Conservation (phyloP, 169 alveolate species). For the Eimeria acervulina region DNA sequence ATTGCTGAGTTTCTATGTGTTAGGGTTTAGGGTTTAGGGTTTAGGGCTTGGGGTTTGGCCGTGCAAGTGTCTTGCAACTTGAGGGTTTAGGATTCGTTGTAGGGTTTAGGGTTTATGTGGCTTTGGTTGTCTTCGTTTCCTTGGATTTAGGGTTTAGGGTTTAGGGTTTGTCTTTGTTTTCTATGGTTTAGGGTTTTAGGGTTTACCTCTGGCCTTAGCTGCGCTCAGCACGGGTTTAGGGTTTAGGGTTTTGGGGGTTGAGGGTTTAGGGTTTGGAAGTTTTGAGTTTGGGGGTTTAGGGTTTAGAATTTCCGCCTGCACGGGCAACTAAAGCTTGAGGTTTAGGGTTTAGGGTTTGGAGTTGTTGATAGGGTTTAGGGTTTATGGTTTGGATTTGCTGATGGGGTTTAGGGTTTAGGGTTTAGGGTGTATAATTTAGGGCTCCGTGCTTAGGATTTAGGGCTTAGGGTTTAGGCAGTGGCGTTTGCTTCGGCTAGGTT, state of each 20-base stretch:
- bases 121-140: too few relatives aligned
- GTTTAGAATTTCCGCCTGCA: background rate
- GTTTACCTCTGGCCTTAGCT: too few relatives aligned
- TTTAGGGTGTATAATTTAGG: background rate
- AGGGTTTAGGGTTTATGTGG: constrained; percentile 32
- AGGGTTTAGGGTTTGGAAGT: constrained; percentile 12
- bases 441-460: too few relatives aligned
- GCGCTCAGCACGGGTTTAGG: too few relatives aligned
- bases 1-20: background rate
- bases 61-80: too few relatives aligned
- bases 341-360: background rate
- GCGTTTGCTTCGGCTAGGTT: too few relatives aligned
- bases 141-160: background rate
- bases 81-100: background rate
- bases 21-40: constrained; percentile 16
- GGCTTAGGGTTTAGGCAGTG: too few relatives aligned
- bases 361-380: background rate
- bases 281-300: constrained; percentile 1
- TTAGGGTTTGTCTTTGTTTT: background rate
- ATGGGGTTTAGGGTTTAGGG: background rate
- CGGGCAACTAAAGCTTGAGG: too few relatives aligned
- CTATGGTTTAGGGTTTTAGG: background rate
- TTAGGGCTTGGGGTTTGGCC: background rate
- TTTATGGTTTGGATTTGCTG: background rate
- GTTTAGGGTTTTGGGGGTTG: background rate